A percentile compares a stretch with the other conserved stretches of the same genome.
Conservation (phyloP, 148 eudicot species). For the Limonium bicolor region DNA sequence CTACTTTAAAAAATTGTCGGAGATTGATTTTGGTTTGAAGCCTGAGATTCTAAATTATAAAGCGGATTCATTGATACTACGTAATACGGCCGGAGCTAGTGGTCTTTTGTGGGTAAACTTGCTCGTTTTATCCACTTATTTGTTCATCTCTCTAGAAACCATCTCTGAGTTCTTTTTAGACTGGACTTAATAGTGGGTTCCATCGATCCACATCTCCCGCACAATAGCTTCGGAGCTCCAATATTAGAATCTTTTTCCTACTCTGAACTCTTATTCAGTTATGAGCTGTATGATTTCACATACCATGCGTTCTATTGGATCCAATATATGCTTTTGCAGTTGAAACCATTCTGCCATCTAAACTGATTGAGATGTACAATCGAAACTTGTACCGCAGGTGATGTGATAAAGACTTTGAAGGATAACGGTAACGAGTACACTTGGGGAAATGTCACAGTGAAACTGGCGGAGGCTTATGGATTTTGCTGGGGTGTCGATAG, state of each 20-base stretch:
- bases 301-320: background rate
- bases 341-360: background rate
- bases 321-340: background rate
- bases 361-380: background rate
- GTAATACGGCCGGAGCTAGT: background rate
- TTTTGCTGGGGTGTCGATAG: slow-evolving; percentile 99
- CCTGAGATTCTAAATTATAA: background rate
- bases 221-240: background rate
- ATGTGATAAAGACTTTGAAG: slow-evolving; percentile 74
- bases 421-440: slow-evolving; percentile 75
- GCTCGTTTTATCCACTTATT: no score
- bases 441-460: slow-evolving; percentile 94
- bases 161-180: background rate
- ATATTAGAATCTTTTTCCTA: background rate
- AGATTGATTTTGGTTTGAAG: background rate
- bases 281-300: no score
- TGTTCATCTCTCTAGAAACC: no score
- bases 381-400: slow-evolving; percentile 35
- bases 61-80: background rate
- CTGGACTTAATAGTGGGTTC: background rate
- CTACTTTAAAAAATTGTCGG: background rate
- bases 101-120: no score
- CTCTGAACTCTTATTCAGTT: no score
- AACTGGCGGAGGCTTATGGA: slow-evolving; percentile 84
- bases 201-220: background rate